Evolutionary conservation across 2,329 filamentous ascomycete species (phyloP).

Genomic region (Botrytis medusae): DNA sequence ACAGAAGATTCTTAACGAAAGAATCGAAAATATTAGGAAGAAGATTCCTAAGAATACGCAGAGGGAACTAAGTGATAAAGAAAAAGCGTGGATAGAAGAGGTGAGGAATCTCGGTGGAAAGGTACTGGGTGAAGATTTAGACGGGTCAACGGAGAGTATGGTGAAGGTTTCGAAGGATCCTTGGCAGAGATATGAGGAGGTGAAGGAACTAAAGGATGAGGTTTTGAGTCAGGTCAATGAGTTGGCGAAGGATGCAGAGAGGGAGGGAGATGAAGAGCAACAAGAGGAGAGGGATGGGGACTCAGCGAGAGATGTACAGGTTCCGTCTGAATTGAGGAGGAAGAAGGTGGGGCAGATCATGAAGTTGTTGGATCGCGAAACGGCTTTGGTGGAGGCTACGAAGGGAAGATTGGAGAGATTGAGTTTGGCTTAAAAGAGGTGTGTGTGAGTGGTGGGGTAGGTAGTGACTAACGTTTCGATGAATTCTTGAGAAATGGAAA

Average conservation of each 20-base stretch:
- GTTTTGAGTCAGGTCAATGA: constrained; percentile 40
- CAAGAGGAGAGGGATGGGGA: constrained; percentile 23
- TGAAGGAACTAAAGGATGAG: constrained; percentile 42
- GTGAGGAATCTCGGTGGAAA: constrained; percentile 47
- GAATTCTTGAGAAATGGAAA: neutral
- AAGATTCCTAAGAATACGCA: constrained; percentile 50
- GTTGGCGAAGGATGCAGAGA: constrained; percentile 5
- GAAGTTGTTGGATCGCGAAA: constrained; percentile 63
- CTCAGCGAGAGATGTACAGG: constrained; percentile 39
- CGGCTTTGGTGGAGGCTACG: constrained; percentile 66
- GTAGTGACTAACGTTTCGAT: neutral
- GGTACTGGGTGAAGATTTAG: constrained; percentile 32
- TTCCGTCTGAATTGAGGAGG: constrained; percentile 60
- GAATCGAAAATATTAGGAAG: constrained; percentile 59
- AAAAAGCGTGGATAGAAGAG: constrained; percentile 59
- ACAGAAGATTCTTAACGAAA: constrained; percentile 56
- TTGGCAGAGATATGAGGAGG: constrained; percentile 58
- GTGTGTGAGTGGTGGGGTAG: neutral
- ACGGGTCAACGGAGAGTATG: constrained; percentile 4
- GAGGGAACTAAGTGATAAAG: constrained; percentile 61
- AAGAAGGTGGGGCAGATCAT: constrained; percentile 65
- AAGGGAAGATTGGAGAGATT: constrained; percentile 61
- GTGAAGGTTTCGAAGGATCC: constrained; percentile 45
- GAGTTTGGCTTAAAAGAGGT: constrained; percentile 29
- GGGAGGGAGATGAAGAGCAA: neutral